phyloP scores from a whole-genome alignment of 345 rosid species.

The Reutealis trisperma region DNA sequence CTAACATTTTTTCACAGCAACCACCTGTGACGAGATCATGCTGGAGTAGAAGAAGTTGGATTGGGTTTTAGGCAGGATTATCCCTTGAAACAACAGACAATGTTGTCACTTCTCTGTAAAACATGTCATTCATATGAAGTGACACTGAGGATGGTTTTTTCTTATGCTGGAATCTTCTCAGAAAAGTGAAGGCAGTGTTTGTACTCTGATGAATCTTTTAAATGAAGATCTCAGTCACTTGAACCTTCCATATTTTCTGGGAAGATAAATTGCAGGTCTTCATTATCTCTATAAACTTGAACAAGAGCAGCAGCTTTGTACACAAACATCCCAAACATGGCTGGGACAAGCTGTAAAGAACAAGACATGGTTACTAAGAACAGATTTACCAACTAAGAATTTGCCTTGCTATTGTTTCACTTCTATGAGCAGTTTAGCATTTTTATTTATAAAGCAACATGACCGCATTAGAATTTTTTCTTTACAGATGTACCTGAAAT shows the following conservation, averaged over 20 bases:
- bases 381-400: neutral
- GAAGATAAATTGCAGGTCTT: slow-evolving; percentile 66
- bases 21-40: neutral
- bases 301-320: slow-evolving; percentile 96
- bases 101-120: neutral
- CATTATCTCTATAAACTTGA: slow-evolving; percentile 92
- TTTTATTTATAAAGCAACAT: neutral
- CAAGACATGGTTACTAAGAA: neutral
- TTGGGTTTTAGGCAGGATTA: neutral
- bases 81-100: neutral
- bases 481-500: slow-evolving; percentile 64
- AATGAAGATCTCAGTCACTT: slow-evolving; percentile 23
- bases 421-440: neutral
- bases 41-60: slow-evolving; percentile 3
- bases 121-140: neutral
- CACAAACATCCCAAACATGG: slow-evolving; percentile 88
- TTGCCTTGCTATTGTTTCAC: neutral
- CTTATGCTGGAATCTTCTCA: neutral
- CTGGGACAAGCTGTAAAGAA: slow-evolving; percentile 66
- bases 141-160: neutral
- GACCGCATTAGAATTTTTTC: neutral
- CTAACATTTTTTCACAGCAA: neutral
- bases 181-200: neutral
- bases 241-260: slow-evolving; percentile 52
- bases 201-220: neutral